Conservation (phyloP, 805 yeast species). For the Sugiyamaella marilandica region DNA sequence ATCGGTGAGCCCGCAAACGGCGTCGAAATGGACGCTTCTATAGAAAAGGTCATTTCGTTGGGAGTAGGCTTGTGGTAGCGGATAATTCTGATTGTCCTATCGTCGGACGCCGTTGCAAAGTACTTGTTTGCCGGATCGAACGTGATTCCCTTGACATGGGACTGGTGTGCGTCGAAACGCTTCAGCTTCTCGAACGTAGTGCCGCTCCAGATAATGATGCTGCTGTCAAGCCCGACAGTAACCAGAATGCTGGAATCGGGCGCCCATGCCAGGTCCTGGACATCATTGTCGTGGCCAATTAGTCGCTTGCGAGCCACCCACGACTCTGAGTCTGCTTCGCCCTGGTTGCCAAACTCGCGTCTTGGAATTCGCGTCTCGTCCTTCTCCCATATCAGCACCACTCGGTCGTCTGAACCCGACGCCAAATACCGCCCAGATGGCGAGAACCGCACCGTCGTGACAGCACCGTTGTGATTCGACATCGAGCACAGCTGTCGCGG, state of each 20-base stretch:
- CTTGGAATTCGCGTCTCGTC: constrained; percentile 62
- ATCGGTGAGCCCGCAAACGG: constrained; percentile 89
- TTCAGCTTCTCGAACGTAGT: constrained; percentile 84
- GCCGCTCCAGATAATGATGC: constrained; percentile 92
- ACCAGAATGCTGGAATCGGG: constrained; percentile 89
- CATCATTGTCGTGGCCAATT: constrained; percentile 96
- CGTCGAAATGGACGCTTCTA: constrained; percentile 75
- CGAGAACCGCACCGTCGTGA: constrained; percentile 86
- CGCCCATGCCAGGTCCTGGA: constrained; percentile 97
- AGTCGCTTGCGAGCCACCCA: constrained; percentile 92
- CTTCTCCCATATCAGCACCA: constrained; percentile 85
- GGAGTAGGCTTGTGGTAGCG: constrained; percentile 71
- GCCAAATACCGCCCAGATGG: constrained; percentile 91
- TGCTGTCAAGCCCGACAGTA: constrained; percentile 90
- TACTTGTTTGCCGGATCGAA: constrained; percentile 98
- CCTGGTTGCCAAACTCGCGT: constrained; percentile 57
- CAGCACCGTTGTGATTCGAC: constrained; percentile 96
- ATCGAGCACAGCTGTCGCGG: constrained; percentile 69
- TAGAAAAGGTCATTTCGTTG: constrained; percentile 69
- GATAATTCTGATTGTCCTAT: constrained; percentile 81
- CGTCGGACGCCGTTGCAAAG: constrained; percentile 96
- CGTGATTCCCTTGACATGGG: constrained; percentile 93
- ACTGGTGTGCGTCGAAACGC: constrained; percentile 86
- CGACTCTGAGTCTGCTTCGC: constrained; percentile 72
- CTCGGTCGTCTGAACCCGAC: constrained; percentile 92